Evolutionary conservation across 2,329 filamentous ascomycete genomes (phyloP).

Genomic region (Talaromyces funiculosus): DNA sequence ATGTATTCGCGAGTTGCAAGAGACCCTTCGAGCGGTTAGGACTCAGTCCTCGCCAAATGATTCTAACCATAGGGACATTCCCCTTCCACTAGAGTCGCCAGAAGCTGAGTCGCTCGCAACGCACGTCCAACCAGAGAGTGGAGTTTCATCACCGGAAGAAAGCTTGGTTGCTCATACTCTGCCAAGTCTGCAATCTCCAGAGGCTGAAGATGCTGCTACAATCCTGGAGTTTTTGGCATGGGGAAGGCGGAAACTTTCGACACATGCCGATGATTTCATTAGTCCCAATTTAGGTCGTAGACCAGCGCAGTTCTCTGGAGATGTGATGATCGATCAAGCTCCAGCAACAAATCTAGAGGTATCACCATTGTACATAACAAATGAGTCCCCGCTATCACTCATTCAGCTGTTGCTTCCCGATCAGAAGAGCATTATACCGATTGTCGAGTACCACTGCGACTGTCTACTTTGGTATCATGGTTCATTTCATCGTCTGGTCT

Average conservation of each 20-base stretch:
- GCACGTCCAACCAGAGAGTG: too few relatives aligned
- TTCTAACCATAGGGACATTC: neutral
- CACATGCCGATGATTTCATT: constrained; percentile 21
- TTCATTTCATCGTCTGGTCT: constrained; percentile 34
- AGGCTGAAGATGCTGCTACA: constrained; percentile 32
- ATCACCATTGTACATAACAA: neutral
- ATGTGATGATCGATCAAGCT: constrained; percentile 12
- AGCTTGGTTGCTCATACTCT: too few relatives aligned
- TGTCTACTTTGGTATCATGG: constrained; percentile 38
- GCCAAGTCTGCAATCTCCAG: neutral
- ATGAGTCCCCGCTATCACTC: constrained; percentile 15
- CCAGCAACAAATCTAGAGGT: neutral
- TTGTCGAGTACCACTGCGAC: constrained; percentile 36
- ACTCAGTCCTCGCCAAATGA: neutral
- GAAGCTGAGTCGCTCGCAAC: constrained; percentile 8
- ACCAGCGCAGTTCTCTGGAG: constrained; percentile 21
- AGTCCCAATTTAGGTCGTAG: constrained; percentile 11
- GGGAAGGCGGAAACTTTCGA: constrained; percentile 42
- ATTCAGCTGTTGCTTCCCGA: constrained; percentile 35
- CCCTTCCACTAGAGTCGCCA: neutral
- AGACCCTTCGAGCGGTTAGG: neutral
- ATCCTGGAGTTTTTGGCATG: constrained; percentile 47
- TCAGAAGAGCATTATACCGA: neutral
- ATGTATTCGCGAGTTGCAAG: constrained; percentile 6
- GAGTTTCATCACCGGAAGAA: too few relatives aligned